phyloP scores from a whole-genome alignment of 2,329 filamentous ascomycete genomes.

The Spiromastix sp. region DNA sequence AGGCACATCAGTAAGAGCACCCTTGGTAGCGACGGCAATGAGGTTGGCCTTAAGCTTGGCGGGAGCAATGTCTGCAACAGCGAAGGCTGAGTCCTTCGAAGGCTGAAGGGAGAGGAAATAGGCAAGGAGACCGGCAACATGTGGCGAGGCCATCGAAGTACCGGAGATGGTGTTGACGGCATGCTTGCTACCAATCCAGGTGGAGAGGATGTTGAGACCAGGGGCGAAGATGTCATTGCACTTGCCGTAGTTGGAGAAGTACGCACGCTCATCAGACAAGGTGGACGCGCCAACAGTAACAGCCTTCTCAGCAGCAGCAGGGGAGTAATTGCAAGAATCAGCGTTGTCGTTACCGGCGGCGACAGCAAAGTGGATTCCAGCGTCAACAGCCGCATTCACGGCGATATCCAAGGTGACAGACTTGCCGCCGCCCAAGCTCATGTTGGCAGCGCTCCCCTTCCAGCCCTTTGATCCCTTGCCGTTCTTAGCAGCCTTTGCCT shows the following conservation, averaged over 20 bases:
- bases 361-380: constrained; percentile 93
- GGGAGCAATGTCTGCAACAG: constrained; percentile 79
- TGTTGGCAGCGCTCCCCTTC: constrained; percentile 99
- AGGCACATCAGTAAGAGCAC: constrained; percentile 71
- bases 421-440: constrained; percentile 98
- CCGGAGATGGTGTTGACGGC: constrained; percentile 98
- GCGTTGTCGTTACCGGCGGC: constrained; percentile 98
- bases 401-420: constrained; percentile 81
- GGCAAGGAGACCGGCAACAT: constrained; percentile 90
- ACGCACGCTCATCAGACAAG: constrained; percentile 88
- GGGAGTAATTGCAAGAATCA: constrained; percentile 98
- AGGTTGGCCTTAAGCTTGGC: constrained; percentile 88
- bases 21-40: constrained; percentile 70
- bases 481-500: constrained; percentile 67
- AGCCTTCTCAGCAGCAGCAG: constrained; percentile 80
- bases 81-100: constrained; percentile 77
- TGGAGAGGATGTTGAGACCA: constrained; percentile 91
- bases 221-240: constrained; percentile 99
- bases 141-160: constrained; percentile 97
- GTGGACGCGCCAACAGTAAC: constrained; percentile 94
- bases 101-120: constrained; percentile 98
- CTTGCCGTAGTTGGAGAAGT: constrained; percentile 99
- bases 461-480: constrained; percentile 87
- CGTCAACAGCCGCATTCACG: constrained; percentile 85
- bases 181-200: constrained; percentile 94